Percentiles rank a stretch among this genome's conserved stretches.
phyloP scores from a whole-genome alignment of 2,329 filamentous ascomycete species.

The Monosporascus sp. region DNA sequence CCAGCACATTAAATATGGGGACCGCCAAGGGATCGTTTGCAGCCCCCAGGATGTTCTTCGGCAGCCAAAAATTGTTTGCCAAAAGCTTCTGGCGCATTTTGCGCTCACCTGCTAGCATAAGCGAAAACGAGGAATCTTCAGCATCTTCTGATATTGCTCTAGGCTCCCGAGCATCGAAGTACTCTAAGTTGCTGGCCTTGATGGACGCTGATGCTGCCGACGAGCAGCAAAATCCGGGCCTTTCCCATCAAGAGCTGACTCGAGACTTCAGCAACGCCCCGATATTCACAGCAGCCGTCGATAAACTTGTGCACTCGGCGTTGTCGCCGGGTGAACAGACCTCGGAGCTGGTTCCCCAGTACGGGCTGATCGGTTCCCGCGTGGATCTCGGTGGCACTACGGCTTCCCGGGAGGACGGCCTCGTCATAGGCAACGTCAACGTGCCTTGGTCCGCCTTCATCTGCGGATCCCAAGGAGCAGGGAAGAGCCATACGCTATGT shows the following conservation, averaged over 20 bases:
- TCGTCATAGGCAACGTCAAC: slow-evolving; percentile 43
- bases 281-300: neutral
- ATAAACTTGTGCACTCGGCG: neutral
- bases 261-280: neutral
- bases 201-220: neutral
- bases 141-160: neutral
- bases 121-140: neutral
- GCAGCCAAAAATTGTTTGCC: too few species aligned
- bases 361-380: slow-evolving; percentile 12
- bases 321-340: neutral
- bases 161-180: neutral
- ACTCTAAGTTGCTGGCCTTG: neutral
- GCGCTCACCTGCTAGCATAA: neutral
- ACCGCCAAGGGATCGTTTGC: neutral
- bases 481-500: slow-evolving; percentile 52
- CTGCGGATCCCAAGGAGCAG: slow-evolving; percentile 55
- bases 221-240: neutral
- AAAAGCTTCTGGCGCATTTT: neutral
- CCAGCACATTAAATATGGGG: neutral
- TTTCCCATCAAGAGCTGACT: neutral
- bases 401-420: slow-evolving; percentile 7
- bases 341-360: slow-evolving; percentile 9
- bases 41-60: neutral
- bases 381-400: neutral
- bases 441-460: slow-evolving; percentile 53